Conservation (phyloP, 2,329 filamentous ascomycete genomes). For the Rhynchosporium graminicola region DNA sequence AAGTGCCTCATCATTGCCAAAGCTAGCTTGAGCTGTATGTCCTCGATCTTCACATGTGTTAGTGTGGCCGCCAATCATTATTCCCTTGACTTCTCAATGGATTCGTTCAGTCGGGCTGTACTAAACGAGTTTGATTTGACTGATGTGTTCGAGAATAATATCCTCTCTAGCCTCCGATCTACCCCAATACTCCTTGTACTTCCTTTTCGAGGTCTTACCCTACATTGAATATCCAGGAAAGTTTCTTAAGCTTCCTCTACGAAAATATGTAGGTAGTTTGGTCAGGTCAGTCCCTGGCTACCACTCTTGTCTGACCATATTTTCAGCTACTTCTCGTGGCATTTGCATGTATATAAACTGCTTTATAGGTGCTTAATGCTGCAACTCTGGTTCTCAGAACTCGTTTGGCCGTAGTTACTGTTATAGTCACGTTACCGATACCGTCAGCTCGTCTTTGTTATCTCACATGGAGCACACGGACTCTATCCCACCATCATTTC, state of each 20-base stretch:
- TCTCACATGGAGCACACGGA: slow-evolving; percentile 34
- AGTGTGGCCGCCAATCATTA: slow-evolving; percentile 21
- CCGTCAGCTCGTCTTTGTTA: slow-evolving; percentile 29
- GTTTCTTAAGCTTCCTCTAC: slow-evolving; percentile 29
- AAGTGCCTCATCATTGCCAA: not conserved
- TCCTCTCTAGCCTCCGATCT: slow-evolving; percentile 32
- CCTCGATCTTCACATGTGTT: not conserved
- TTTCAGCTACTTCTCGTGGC: slow-evolving; percentile 38
- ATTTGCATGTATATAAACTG: slow-evolving; percentile 30
- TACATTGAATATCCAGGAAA: slow-evolving; percentile 29
- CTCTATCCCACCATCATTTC: slow-evolving; percentile 37
- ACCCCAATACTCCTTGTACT: slow-evolving; percentile 26
- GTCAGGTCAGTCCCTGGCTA: not conserved
- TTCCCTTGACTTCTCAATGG: slow-evolving; percentile 8
- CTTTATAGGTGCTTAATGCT: slow-evolving; percentile 24
- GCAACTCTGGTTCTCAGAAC: slow-evolving; percentile 21
- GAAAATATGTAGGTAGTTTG: slow-evolving; percentile 31
- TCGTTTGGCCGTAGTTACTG: slow-evolving; percentile 27
- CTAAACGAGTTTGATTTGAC: slow-evolving; percentile 36
- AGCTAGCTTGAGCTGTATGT: not conserved
- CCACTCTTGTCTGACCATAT: slow-evolving; percentile 1
- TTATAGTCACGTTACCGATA: slow-evolving; percentile 26
- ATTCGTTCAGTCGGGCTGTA: slow-evolving; percentile 29
- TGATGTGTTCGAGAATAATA: slow-evolving; percentile 31
- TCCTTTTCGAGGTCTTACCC: slow-evolving; percentile 26